A percentile compares a stretch with the other conserved stretches of the same genome.
phyloP scores from a whole-genome alignment of 345 rosid genomes.

The Lepidium sativum region DNA sequence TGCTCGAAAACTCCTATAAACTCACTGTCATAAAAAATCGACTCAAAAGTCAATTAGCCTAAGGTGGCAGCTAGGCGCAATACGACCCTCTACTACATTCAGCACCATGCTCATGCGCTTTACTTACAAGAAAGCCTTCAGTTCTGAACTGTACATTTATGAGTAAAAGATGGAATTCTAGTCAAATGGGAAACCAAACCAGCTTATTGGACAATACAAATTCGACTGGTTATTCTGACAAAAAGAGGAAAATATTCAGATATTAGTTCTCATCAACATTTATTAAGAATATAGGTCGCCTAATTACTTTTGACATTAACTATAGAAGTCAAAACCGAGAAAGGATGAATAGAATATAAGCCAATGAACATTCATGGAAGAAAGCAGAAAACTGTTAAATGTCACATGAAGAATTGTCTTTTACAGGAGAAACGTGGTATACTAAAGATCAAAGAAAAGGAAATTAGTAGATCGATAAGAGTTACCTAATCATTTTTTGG shows the following conservation, averaged over 20 bases:
- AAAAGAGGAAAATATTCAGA: neutral
- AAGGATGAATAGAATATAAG: neutral
- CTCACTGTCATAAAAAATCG: too few species aligned
- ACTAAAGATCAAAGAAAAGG: neutral
- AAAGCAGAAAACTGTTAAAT: neutral
- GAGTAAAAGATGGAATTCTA: too few species aligned
- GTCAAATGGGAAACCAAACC: too few species aligned
- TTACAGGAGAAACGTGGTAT: neutral
- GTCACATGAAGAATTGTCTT: neutral
- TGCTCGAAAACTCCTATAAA: too few species aligned
- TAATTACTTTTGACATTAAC: neutral
- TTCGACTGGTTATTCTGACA: neutral
- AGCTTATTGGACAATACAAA: too few species aligned
- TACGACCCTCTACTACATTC: too few species aligned
- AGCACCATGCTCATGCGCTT: too few species aligned
- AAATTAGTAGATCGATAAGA: neutral
- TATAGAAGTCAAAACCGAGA: neutral
- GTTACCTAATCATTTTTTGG: slow-evolving; percentile 33
- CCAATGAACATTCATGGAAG: neutral
- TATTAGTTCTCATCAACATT: neutral
- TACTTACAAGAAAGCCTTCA: too few species aligned
- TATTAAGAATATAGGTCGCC: neutral
- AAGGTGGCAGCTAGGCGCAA: too few species aligned
- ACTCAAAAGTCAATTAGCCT: too few species aligned
- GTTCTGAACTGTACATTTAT: too few species aligned